phyloP scores from a whole-genome alignment of 768 basidiomycete genomes.

The Leccinum pellstonianum region DNA sequence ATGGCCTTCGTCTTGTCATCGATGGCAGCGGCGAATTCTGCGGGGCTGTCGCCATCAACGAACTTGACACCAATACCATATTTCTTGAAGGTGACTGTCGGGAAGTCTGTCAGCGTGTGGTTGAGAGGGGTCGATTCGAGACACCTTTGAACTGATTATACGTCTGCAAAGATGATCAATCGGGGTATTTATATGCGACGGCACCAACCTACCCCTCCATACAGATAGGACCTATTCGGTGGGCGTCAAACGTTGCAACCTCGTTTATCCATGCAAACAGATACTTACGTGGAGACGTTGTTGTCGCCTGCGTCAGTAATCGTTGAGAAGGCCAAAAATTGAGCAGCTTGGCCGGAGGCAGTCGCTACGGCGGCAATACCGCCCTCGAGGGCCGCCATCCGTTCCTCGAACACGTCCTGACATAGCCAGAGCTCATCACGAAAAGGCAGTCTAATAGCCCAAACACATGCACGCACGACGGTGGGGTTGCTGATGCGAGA shows the following conservation, averaged over 20 bases:
- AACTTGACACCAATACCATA: slow-evolving; percentile 36
- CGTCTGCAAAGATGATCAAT: slow-evolving; percentile 6
- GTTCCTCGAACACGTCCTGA: slow-evolving; percentile 76
- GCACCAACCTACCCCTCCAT: slow-evolving; percentile 16
- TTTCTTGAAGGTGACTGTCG: slow-evolving; percentile 20
- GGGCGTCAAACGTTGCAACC: not conserved
- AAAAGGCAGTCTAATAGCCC: not conserved
- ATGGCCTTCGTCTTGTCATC: slow-evolving; percentile 78
- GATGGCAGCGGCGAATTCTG: slow-evolving; percentile 62
- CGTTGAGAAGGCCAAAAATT: slow-evolving; percentile 67
- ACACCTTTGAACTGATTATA: slow-evolving; percentile 23
- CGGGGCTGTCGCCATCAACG: slow-evolving; percentile 53
- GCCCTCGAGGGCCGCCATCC: slow-evolving; percentile 79
- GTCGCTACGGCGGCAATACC: slow-evolving; percentile 74
- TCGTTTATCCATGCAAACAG: slow-evolving; percentile 36
- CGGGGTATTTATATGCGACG: not conserved
- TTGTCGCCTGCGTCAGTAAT: slow-evolving; percentile 70
- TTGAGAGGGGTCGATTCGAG: not conserved
- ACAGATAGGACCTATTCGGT: slow-evolving; percentile 15
- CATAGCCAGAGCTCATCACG: not conserved
- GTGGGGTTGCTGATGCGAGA: slow-evolving; percentile 25
- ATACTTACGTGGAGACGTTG: slow-evolving; percentile 65
- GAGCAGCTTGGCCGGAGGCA: slow-evolving; percentile 73
- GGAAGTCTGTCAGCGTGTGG: not conserved
- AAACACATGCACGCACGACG: slow-evolving; percentile 6